A percentile compares a stretch with the other conserved stretches of the same genome.
Evolutionary conservation across 176 grass and related monocot species (phyloP).

Genomic region (Panicum miliaceum): DNA sequence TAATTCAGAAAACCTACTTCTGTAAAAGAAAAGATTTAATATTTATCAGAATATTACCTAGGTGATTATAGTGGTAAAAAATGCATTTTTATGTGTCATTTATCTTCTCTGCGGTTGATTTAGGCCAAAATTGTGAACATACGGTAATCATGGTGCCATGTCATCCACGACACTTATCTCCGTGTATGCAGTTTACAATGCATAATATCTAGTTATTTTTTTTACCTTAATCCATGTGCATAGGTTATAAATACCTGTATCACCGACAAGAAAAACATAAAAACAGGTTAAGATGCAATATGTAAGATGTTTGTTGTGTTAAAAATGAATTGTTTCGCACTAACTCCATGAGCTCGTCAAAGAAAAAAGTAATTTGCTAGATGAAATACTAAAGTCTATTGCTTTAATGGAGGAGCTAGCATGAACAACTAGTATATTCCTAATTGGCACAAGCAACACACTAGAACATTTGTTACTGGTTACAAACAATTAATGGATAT

Average conservation of each 20-base stretch:
- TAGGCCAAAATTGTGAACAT: neutral
- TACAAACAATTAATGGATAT: neutral
- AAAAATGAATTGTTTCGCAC: neutral
- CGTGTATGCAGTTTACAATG: neutral
- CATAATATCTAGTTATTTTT: neutral
- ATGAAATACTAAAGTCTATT: neutral
- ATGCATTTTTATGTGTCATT: neutral
- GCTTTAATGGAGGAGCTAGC: neutral
- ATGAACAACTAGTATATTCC: conserved; percentile 6
- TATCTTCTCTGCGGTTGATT: neutral
- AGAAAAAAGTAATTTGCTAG: neutral
- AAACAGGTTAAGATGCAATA: conserved; percentile 6
- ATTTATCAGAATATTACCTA: neutral
- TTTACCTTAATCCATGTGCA: conserved; percentile 17
- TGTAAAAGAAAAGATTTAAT: neutral
- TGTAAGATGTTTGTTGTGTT: neutral
- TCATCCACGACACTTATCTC: neutral
- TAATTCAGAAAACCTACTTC: neutral
- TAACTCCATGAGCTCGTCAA: neutral
- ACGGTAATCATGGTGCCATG: neutral
- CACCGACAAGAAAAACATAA: neutral
- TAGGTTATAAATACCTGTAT: neutral
- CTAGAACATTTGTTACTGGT: neutral
- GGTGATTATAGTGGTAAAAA: neutral
- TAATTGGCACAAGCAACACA: neutral